Conservation (phyloP, 2,329 filamentous ascomycete species). For the Talaromyces piceae region DNA sequence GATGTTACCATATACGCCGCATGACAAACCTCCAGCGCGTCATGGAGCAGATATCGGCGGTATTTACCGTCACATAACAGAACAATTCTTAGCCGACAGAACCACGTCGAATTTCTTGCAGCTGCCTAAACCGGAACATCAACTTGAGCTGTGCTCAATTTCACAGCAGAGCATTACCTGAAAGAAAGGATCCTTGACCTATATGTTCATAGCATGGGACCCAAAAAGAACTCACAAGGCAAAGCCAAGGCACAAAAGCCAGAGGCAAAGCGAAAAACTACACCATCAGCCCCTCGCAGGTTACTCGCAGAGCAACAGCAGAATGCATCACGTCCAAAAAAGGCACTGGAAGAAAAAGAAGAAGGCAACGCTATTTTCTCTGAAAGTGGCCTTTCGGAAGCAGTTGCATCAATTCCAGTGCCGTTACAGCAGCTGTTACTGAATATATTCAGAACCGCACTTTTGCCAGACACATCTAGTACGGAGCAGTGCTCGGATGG, state of each 20-base stretch:
- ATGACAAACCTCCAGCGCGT: too few species aligned
- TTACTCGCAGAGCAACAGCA: background rate
- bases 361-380: slow-evolving; percentile 8
- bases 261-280: background rate
- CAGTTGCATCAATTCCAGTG: slow-evolving; percentile 32
- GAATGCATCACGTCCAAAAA: background rate
- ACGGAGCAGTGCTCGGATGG: background rate
- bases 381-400: slow-evolving; percentile 19
- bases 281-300: background rate
- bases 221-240: background rate
- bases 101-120: background rate
- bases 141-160: too few species aligned
- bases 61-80: too few species aligned
- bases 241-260: background rate
- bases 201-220: background rate
- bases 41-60: too few species aligned
- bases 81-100: too few species aligned
- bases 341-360: background rate
- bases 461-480: slow-evolving; percentile 37
- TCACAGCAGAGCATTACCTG: too few species aligned
- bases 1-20: too few species aligned
- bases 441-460: slow-evolving; percentile 63
- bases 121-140: too few species aligned
- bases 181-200: too few species aligned
- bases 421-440: slow-evolving; percentile 63